These are phyloP conservation scores for Domatiomyces globalis DNA, from an alignment of 2,329 filamentous ascomycete genomes.

Conservation along the genomic window DNA sequence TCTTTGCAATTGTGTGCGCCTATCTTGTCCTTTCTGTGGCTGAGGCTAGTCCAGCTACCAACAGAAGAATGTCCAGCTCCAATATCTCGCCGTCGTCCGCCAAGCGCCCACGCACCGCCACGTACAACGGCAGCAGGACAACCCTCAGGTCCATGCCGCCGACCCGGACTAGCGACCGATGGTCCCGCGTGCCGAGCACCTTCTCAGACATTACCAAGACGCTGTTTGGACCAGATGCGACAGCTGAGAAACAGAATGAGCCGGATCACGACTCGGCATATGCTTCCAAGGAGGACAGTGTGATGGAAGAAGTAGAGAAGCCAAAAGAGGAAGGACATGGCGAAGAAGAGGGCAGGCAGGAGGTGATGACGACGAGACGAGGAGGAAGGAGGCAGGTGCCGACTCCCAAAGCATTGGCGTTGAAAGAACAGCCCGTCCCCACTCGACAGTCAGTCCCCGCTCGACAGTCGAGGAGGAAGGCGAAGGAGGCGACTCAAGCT, in stretches of 20 bases:
- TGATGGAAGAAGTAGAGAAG: not conserved
- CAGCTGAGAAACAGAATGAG: not conserved
- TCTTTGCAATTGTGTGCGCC: not conserved
- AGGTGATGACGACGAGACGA: not conserved
- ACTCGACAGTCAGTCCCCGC: not conserved
- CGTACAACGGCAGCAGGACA: conserved; percentile 11
- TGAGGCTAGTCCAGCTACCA: not conserved
- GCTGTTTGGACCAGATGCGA: not conserved
- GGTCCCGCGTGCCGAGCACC: not conserved
- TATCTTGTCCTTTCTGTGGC: not conserved
- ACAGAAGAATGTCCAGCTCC: conserved; percentile 6
- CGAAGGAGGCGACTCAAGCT: conserved; percentile 1
- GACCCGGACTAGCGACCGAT: not conserved
- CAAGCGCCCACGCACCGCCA: conserved; percentile 15
- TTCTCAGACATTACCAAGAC: not conserved
- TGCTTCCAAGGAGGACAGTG: not conserved
- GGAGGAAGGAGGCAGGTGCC: not conserved
- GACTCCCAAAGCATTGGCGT: not conserved
- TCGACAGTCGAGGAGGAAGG: not conserved
- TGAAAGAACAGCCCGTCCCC: not conserved
- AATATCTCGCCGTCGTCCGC: conserved; percentile 11
- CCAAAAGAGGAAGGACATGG: not conserved
- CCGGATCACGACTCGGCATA: not conserved
- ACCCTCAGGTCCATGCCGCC: conserved; percentile 2
- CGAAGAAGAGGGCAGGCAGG: not conserved